Evolutionary conservation across 805 yeast species (phyloP), one percentile per base, ranked within the genome.

Genomic region (Starmerella apis): DNA sequence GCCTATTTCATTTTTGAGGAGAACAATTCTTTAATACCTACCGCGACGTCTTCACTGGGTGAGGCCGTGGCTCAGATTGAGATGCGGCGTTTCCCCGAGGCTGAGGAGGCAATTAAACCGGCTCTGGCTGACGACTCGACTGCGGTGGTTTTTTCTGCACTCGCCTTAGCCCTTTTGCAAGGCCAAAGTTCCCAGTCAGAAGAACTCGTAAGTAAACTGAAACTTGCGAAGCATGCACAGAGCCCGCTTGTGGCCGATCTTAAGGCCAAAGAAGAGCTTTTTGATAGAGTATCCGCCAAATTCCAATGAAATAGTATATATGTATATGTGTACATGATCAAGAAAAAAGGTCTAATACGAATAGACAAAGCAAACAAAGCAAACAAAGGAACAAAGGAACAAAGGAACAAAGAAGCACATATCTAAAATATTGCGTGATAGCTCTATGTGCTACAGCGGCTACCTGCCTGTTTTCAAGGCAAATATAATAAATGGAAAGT

Each of bases 61-160:
- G 77, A 86, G 61, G 74, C 86, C 39, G 82, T 80, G 10, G 72
- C 87, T 52, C 86, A 88, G 54, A 68, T 88, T 59, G 86, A 85
- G 68, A 75, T 86, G 63, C 78, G 80, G 46, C 83, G 88, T 61
- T 70, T 78, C 49, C 90, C 88, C 2, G 96, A 90, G 67, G 88
- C 95, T 9, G 75, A 76, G 52, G 85, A 84, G 54, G 70, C 67
- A 11, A 48, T 71, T 25, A 44, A 55, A 36, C 67, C 70, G n/a
- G 69, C 68, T 52, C 63, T 68, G 41, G 70, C 63, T 16, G 58
- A 67, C 10, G 66, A 66, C 42, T 58, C 64, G 32, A 65, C 70
- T 28, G 68, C 68, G 16, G 71, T 68, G 33, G 66, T 73, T 53
- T 83, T 86, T 43, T 79, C 82, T 62, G 74, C 79, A 61, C 77